Evolutionary conservation across 305 asterid species (phyloP).

Genomic region (Fraxinus nigra): DNA sequence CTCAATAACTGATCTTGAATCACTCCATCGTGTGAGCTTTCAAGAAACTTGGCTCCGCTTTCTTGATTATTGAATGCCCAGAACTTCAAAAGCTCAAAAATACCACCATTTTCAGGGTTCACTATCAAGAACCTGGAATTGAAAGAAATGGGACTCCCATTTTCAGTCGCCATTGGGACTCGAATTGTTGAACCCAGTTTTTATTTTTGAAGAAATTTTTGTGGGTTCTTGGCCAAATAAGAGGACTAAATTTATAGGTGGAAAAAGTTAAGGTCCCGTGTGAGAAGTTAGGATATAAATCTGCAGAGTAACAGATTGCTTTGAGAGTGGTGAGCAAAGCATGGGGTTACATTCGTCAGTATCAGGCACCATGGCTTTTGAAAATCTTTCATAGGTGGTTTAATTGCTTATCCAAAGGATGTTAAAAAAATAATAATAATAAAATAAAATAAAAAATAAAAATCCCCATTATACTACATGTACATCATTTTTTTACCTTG

Average conservation of each 20-base stretch:
- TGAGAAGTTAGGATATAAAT: neutral
- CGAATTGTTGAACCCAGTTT: neutral
- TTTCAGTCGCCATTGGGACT: slow-evolving; percentile 20
- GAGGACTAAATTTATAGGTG: slow-evolving; percentile 24
- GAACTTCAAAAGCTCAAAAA: slow-evolving; percentile 59
- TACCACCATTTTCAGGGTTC: slow-evolving; percentile 61
- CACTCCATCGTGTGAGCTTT: slow-evolving; percentile 27
- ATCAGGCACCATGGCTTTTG: neutral
- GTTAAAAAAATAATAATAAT: neutral
- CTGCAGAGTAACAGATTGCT: slow-evolving; percentile 28
- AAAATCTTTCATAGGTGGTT: neutral
- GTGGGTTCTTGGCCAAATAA: slow-evolving; percentile 9
- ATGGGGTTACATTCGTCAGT: slow-evolving; percentile 37
- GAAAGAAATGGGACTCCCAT: slow-evolving; percentile 6
- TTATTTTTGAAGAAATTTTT: neutral
- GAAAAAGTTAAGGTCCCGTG: slow-evolving; percentile 15
- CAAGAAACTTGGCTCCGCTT: slow-evolving; percentile 58
- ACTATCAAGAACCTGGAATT: slow-evolving; percentile 53
- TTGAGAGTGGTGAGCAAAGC: neutral
- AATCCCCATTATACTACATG: too few species aligned
- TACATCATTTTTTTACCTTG: too few species aligned
- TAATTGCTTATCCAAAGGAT: neutral
- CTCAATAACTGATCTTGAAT: slow-evolving; percentile 18
- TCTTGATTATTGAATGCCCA: slow-evolving; percentile 34
- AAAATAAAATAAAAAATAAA: too few species aligned